phyloP scores from a whole-genome alignment of 805 yeast genomes.

The Cyberlindnera suaveolens region DNA sequence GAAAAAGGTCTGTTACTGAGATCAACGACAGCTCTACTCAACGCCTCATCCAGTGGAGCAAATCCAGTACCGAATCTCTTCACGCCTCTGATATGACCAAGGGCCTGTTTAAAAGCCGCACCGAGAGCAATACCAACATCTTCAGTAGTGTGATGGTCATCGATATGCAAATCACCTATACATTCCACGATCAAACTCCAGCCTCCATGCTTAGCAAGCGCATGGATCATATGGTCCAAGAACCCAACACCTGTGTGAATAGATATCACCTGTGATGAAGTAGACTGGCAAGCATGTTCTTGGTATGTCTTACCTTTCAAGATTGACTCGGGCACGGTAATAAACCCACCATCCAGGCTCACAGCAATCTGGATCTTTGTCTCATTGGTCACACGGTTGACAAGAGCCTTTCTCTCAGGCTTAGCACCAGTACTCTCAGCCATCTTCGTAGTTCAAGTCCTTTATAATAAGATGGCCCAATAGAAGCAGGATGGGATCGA shows the following conservation, averaged over 20 bases:
- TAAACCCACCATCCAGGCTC: slow-evolving; percentile 79
- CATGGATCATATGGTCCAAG: slow-evolving; percentile 95
- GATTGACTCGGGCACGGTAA: slow-evolving; percentile 56
- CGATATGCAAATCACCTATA: slow-evolving; percentile 90
- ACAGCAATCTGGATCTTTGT: slow-evolving; percentile 86
- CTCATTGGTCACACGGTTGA: slow-evolving; percentile 75
- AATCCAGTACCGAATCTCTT: slow-evolving; percentile 89
- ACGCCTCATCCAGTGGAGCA: slow-evolving; percentile 96
- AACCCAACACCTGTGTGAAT: slow-evolving; percentile 93
- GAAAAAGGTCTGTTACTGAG: slow-evolving; percentile 90
- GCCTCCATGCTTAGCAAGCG: slow-evolving; percentile 93
- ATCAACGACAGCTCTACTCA: slow-evolving; percentile 94
- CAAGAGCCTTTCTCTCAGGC: slow-evolving; percentile 28
- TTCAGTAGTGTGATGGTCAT: slow-evolving; percentile 96
- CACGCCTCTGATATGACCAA: slow-evolving; percentile 86
- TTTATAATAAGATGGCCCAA: background rate
- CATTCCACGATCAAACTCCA: slow-evolving; percentile 91
- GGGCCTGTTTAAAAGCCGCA: slow-evolving; percentile 78
- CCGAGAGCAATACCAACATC: slow-evolving; percentile 94
- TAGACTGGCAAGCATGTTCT: slow-evolving; percentile 54
- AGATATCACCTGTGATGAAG: slow-evolving; percentile 65
- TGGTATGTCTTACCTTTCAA: slow-evolving; percentile 31
- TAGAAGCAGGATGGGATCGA: too few species aligned
- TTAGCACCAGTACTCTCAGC: slow-evolving; percentile 1
- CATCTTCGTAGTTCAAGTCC: background rate